Percentiles rank a stretch among this genome's conserved stretches.
Conservation (phyloP, 768 basidiomycete genomes). For the Tricholoma matsutake region DNA sequence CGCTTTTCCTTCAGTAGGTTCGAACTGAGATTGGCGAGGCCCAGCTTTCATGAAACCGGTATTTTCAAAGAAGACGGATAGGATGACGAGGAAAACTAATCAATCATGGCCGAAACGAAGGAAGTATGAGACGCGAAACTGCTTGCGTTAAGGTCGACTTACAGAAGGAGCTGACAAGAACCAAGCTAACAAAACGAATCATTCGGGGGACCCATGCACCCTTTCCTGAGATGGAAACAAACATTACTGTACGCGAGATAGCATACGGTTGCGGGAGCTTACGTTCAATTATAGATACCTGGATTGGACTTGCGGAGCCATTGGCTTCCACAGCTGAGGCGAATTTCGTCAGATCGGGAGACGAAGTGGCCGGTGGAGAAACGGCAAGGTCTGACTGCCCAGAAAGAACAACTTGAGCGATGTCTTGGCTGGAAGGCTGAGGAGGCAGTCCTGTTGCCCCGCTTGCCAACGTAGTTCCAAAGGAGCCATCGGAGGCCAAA, state of each 20-base stretch:
- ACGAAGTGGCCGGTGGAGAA: conserved; percentile 20
- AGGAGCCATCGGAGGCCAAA: neutral
- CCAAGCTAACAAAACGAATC: conserved; percentile 57
- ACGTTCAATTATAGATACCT: conserved; percentile 84
- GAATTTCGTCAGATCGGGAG: conserved; percentile 39
- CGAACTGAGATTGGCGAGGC: conserved; percentile 77
- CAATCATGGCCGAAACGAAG: neutral
- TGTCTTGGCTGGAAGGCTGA: conserved; percentile 34
- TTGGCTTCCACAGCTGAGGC: conserved; percentile 40
- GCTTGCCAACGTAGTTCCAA: conserved; percentile 6
- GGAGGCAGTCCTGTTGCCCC: conserved; percentile 9
- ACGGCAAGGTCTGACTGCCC: conserved; percentile 23
- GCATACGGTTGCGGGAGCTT: conserved; percentile 25
- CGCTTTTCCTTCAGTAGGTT: conserved; percentile 73
- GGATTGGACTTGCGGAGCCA: conserved; percentile 59
- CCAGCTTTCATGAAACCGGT: conserved; percentile 91
- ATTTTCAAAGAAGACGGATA: conserved; percentile 90
- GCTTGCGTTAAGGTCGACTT: conserved; percentile 25
- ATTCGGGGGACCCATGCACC: conserved; percentile 64
- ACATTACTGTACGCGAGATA: conserved; percentile 5
- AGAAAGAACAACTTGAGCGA: conserved; percentile 48
- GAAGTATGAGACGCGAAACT: neutral
- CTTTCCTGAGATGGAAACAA: conserved; percentile 44
- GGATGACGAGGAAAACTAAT: conserved; percentile 75
- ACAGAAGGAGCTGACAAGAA: conserved; percentile 65